phyloP scores from a whole-genome alignment of 352 stramenopile species.

The Globisporangium alternatum region DNA sequence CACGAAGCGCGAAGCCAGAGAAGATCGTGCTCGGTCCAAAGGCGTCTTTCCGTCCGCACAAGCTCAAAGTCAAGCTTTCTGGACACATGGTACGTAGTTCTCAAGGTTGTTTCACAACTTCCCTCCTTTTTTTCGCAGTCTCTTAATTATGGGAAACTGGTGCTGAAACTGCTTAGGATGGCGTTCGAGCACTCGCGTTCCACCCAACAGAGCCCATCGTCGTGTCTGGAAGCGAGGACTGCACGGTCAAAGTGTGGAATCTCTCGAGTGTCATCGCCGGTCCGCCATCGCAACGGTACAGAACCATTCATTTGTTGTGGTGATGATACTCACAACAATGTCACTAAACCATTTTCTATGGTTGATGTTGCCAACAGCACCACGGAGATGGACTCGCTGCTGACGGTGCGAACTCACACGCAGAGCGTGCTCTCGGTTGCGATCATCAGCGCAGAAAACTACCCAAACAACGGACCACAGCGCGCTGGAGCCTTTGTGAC shows the following conservation, averaged over 20 bases:
- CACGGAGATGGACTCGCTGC: conserved; percentile 71
- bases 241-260: conserved; percentile 85
- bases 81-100: conserved; percentile 66
- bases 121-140: conserved; percentile 1
- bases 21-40: conserved; percentile 54
- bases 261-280: conserved; percentile 54
- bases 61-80: conserved; percentile 84
- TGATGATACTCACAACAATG: background rate
- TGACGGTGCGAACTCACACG: conserved; percentile 72
- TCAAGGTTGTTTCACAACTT: background rate
- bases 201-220: conserved; percentile 80
- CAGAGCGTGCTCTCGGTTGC: conserved; percentile 74
- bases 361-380: conserved; percentile 24
- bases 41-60: conserved; percentile 65
- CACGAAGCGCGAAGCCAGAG: conserved; percentile 38
- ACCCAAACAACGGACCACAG: conserved; percentile 44
- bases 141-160: background rate
- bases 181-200: conserved; percentile 70
- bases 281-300: conserved; percentile 58
- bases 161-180: conserved; percentile 48
- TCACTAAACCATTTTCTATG: background rate
- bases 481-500: conserved; percentile 64
- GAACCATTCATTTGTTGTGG: background rate
- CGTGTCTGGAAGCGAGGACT: conserved; percentile 84
- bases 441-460: conserved; percentile 76